Conservation (phyloP, 176 grass and related monocot genomes). For the Zoysia japonica region DNA sequence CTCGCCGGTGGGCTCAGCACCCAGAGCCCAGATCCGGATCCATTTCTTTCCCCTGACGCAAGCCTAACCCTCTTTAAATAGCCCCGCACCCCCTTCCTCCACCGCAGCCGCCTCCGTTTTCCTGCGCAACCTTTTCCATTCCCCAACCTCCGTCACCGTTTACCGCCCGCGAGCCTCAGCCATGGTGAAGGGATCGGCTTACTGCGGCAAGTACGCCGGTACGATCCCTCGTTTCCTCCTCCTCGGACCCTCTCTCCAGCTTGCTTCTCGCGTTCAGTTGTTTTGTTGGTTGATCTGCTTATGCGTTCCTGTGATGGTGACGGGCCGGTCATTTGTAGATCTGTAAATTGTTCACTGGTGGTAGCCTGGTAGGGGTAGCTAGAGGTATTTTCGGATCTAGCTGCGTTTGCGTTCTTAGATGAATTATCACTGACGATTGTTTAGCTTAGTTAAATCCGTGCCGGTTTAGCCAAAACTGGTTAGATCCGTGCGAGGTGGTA, state of each 20-base stretch:
- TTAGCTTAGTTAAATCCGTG: too few relatives aligned
- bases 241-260: neutral
- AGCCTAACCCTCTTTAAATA: constrained; percentile 38
- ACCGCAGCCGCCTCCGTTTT: too few relatives aligned
- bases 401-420: neutral
- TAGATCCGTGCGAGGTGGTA: constrained; percentile 3
- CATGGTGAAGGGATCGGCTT: constrained; percentile 62
- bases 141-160: neutral
- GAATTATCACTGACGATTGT: too few relatives aligned
- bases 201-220: constrained; percentile 86
- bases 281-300: neutral
- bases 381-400: neutral
- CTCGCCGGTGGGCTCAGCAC: too few relatives aligned
- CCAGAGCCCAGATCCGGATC: too few relatives aligned
- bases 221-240: neutral
- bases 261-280: too few relatives aligned
- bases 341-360: constrained; percentile 1
- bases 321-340: constrained; percentile 26
- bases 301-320: neutral
- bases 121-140: neutral
- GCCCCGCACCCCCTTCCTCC: neutral
- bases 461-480: neutral
- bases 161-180: constrained; percentile 1
- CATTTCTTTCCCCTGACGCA: constrained; percentile 34
- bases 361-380: neutral